These are phyloP conservation scores for Penicillium mononematosum DNA, from an alignment of 495 filamentous ascomycete species.

Conservation along the genomic window DNA sequence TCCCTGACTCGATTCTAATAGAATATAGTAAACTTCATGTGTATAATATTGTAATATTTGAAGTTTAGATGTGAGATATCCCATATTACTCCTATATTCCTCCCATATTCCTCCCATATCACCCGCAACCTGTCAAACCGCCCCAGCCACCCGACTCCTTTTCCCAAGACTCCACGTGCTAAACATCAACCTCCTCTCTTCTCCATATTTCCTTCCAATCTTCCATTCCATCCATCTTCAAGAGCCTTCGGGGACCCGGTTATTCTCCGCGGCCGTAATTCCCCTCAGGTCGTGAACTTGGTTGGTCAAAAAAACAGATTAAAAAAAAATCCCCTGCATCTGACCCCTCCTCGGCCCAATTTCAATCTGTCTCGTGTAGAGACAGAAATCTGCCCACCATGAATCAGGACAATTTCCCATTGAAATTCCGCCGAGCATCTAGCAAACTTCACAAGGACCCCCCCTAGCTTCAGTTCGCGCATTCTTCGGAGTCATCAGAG, in stretches of 20 bases:
- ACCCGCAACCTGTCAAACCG: slow-evolving; percentile 9
- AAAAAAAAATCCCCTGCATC: slow-evolving; percentile 16
- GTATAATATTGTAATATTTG: not conserved
- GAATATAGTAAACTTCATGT: not conserved
- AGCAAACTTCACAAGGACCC: slow-evolving; percentile 52
- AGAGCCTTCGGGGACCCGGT: slow-evolving; percentile 9
- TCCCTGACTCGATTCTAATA: not conserved
- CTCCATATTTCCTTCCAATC: slow-evolving; percentile 8
- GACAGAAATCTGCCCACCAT: slow-evolving; percentile 36
- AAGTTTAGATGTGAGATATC: not conserved
- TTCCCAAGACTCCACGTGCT: slow-evolving; percentile 27
- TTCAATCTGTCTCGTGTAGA: slow-evolving; percentile 32
- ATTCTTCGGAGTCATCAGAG: slow-evolving; percentile 48
- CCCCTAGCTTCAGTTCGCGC: slow-evolving; percentile 43
- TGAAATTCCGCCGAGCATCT: slow-evolving; percentile 49
- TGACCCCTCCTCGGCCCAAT: slow-evolving; percentile 34
- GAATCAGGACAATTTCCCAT: slow-evolving; percentile 46
- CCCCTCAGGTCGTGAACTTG: slow-evolving; percentile 6
- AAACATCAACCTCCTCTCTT: slow-evolving; percentile 13
- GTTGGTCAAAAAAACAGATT: slow-evolving; percentile 8
- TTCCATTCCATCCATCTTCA: slow-evolving; percentile 1
- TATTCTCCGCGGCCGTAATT: slow-evolving; percentile 9
- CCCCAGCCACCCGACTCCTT: slow-evolving; percentile 21
- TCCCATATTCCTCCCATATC: not conserved
- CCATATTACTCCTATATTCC: not conserved